Percentiles rank a stretch among this genome's conserved stretches.
phyloP scores from a whole-genome alignment of 129 eudicot genomes.

The Arctium minus region DNA sequence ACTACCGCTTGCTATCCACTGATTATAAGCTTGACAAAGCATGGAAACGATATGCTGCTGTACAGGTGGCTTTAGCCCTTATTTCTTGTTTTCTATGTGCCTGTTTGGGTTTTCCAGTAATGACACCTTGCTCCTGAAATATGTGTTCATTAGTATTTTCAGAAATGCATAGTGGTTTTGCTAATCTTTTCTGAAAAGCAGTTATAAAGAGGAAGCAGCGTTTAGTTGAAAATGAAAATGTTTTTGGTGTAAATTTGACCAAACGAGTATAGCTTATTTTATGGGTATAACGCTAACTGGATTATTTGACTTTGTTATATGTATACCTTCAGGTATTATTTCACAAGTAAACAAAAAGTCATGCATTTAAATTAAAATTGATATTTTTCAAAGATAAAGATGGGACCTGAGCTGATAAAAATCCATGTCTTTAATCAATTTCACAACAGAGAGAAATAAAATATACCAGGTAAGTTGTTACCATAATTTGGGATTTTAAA shows the following conservation, averaged over 20 bases:
- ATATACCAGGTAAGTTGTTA: not conserved
- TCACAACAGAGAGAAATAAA: not conserved
- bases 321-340: not conserved
- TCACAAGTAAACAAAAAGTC: not conserved
- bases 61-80: constrained; percentile 50
- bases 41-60: constrained; percentile 98
- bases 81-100: not conserved
- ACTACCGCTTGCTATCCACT: constrained; percentile 85
- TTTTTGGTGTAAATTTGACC: not conserved
- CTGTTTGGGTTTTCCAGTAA: not conserved
- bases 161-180: not conserved
- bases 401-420: not conserved
- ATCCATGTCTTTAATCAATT: not conserved
- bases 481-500: not conserved
- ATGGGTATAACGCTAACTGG: not conserved
- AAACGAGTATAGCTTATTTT: not conserved
- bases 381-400: not conserved
- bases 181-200: not conserved
- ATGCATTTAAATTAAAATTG: constrained; percentile 5
- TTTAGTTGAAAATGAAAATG: not conserved
- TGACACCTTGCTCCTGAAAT: not conserved
- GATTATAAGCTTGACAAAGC: constrained; percentile 98
- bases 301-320: not conserved
- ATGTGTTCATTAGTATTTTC: constrained; percentile 8
- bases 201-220: not conserved